Evolutionary conservation across 345 rosid species (phyloP), one percentile per base, ranked within the genome.

Genomic region (Eucalyptus sideroxylon): DNA sequence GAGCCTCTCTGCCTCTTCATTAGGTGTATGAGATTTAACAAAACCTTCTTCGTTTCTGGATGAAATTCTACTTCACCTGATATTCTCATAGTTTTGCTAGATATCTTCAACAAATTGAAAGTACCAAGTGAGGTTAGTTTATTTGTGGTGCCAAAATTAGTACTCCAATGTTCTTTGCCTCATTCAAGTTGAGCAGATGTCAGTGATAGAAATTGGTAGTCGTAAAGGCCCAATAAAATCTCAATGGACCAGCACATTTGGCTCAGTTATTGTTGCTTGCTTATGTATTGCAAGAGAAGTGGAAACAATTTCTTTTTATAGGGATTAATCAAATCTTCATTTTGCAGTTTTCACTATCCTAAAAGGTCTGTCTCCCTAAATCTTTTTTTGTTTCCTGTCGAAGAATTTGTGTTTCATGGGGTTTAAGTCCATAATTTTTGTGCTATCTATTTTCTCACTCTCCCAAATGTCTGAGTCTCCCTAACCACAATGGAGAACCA

Each of bases 331-430:
- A 65, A 65, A 3, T 65, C 19, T 65, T 65, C 21, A n/a, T 65
- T 7, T n/a, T 65, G 77, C 21, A 65, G 77, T 65, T 65, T 65
- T 65, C 19, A n/a, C 5, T 65, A 65, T 65, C 77, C 77, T n/a
- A n/a, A 65, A 1, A 15, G 37, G 19, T n/a, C 37, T 65, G 37
- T 65, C 37, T 65, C 21, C 37, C 77, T n/a, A 65, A n/a, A 1
- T 7, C 0, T 16, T 30, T 16, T 65, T n/a, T 15, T 16, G 2
- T 65, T n/a, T 30, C 10, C 10, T 13, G 77, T n/a, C 0, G 11
- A 26, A 4, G 6, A 59, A 24, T 59, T 59, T 59, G 65, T 24
- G n/a, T n/a, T n/a, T 5, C 5, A 2, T 4, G 77, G 21, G 40
- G 77, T n/a, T 65, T 4, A 67, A 67, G 11, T 67, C 77, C 40